Evolutionary conservation across 345 rosid species (phyloP), one percentile per base, ranked within the genome.

Genomic region (Ceriops tagal): DNA sequence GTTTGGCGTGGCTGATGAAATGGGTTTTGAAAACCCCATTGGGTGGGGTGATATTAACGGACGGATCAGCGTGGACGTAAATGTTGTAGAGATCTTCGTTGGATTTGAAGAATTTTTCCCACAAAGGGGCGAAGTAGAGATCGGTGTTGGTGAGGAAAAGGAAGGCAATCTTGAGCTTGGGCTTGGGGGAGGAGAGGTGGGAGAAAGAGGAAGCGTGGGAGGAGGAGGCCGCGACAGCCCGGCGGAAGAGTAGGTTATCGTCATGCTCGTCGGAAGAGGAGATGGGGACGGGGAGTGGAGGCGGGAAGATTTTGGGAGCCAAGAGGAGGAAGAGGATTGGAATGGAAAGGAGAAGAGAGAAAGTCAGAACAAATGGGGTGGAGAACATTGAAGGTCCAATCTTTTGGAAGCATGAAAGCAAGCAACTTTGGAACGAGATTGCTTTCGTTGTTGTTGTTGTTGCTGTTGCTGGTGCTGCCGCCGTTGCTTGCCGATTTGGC

Each of bases 101-200:
- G 6, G 74, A 49, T 32, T 24, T 51, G 80, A 95, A 92, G 90
- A 92, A 95, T 0, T 69, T 81, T 51, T 83, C 81, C 97, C 97
- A 92, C 66, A 95, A 76, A 6, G 96, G 93, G 9, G 92, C 76
- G 80, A 95, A 92, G 70, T 88, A 79, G 70, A 95, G 93, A 73
- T 88, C 96, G 61, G 97, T 64, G 85, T 92, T 95, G 75, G 97
- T 95, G 76, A 92, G 89, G 81, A 95, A 95, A 27, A 92, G 83
- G 75, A 95, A 95, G 16, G 97, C 99, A 67, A 95, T 83, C 80
- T 95, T 95, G 75, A 82, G 83, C 61, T 80, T 84, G 21, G 76
- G 77, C 35, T 73, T 69, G 35, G 88, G 27, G 46, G 88, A 73
- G 47, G 96, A 78, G n/a, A 95, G 90, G 60, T 77, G 97, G 27